Base-by-base conservation (phyloP, 2,329 filamentous ascomycete species). In the Talaromyces sp. region DNA sequence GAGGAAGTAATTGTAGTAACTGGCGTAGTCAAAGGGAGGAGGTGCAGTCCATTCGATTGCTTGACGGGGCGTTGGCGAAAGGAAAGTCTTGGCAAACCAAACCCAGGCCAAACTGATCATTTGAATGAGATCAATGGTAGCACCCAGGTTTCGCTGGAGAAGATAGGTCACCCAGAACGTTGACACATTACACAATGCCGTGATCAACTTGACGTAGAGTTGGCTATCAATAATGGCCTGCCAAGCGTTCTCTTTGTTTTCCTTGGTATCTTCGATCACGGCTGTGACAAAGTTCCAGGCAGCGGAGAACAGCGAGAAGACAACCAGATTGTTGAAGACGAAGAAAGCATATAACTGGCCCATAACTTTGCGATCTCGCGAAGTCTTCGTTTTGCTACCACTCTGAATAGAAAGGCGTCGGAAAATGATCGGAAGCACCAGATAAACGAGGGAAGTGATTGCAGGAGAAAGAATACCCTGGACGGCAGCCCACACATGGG, bases 1-100 rank as follows among this genome's bases (percentile, higher is more conserved):
- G 27, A 97, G 80, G 73, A 97, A 97, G 72, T 96, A 97, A 73
- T 97, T 97, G 82, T 97, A 99, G 76, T 97, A 97, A 63, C 86
- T 91, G 53, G 94, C 91, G 67, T 97, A 97, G 63, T 97, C 92
- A 70, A 99, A 97, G 0, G 90, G 80, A 2, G 90, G 92, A 1
- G 94, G 94, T 3, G 94, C 94, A 0, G 92, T 96, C 67, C 94
- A 84, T 71, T 96, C 90, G 62, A 97, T 97, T 62, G 94, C 79
- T 70, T 96, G 88, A 62, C 94, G 83, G 4, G 94, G 94, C 2
- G 94, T 97, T 3, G 93, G 93, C 56, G 85, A 88, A 22, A 90
- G 83, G 65, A 97, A 94, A 50, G 87, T 93, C 68, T 91, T 87
- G 56, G 87, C 84, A 70, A 94, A 89, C 67, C 91, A 96, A 56